Evolutionary conservation across 805 yeast genomes (phyloP), one percentile per base, ranked within the genome.

Genomic region (Saccharomyces paradoxus): DNA sequence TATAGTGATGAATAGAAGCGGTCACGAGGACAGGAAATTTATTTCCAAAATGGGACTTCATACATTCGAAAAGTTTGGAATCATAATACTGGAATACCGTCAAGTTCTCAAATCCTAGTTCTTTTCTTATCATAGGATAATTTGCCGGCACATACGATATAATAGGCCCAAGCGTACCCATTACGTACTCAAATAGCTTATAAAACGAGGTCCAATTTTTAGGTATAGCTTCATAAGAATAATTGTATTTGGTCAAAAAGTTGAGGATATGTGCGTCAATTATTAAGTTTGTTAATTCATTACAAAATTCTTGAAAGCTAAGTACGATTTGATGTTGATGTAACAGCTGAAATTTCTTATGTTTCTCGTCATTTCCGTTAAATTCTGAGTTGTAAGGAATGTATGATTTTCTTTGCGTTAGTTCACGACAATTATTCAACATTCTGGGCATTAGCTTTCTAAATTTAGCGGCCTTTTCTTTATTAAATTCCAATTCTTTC

Each of bases 61-160:
- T 22, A 37, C 49, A 30, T 14, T 49, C 44, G n/a, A 56, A 49
- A 41, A 56, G 54, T 9, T 47, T 48, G 10, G 50, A 30, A 24
- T 54, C 49, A 24, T 49, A 47, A 32, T 52, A 55, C 4, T 52
- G 55, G 4, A 27, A 12, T 4, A 55, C 24, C 8, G 48, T 37
- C n/a, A 47, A 17, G 3, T 41, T 48, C n/a, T 49, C 47, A 17
- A 37, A 37, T 5, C 52, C 31, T 5, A 53, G 37, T 14, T 56
- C 56, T 22, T 55, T 55, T 22, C 51, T 24, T 0, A 58, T 22
- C 22, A 30, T 22, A 4, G 58, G 57, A 48, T 54, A 57, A 50
- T 61, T 61, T 17, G 24, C 24, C 14, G 48, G 46, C 14, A 53
- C 29, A 50, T 60, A 61, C 8, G 44, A 37, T 37, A 37, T 37